Conservation (phyloP, 176 grass and related monocot genomes). For the Carex myosuroides region DNA sequence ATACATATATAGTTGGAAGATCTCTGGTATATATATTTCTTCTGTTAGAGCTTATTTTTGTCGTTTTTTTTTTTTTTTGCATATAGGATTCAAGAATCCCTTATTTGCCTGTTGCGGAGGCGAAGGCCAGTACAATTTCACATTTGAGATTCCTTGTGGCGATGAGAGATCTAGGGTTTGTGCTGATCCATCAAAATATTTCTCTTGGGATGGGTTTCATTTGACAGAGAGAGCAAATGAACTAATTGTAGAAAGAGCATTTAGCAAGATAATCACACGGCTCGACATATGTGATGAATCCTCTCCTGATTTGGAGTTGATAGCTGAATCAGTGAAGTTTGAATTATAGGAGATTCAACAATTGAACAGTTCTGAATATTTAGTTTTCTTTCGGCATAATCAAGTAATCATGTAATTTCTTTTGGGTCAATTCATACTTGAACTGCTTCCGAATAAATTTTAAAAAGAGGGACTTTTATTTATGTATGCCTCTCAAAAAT, state of each 20-base stretch:
- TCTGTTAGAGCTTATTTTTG: neutral
- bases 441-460: too few relatives aligned
- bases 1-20: neutral
- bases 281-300: neutral
- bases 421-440: too few relatives aligned
- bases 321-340: neutral
- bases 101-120: constrained; percentile 12
- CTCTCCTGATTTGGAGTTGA: neutral
- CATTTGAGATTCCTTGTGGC: neutral
- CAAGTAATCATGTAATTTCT: neutral
- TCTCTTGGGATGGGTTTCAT: constrained; percentile 15
- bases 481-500: too few relatives aligned
- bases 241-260: constrained; percentile 12
- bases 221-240: neutral
- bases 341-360: neutral
- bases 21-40: neutral
- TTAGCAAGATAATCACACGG: neutral
- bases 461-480: too few relatives aligned
- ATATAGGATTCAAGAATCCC: constrained; percentile 1
- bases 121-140: constrained; percentile 3
- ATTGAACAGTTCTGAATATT: neutral
- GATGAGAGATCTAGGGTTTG: neutral
- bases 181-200: constrained; percentile 2
- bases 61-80: neutral
- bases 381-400: neutral